A percentile compares a stretch with the other conserved stretches of the same genome.
phyloP scores from a whole-genome alignment of 2,329 filamentous ascomycete species.

The Aureobasidium pullulans region DNA sequence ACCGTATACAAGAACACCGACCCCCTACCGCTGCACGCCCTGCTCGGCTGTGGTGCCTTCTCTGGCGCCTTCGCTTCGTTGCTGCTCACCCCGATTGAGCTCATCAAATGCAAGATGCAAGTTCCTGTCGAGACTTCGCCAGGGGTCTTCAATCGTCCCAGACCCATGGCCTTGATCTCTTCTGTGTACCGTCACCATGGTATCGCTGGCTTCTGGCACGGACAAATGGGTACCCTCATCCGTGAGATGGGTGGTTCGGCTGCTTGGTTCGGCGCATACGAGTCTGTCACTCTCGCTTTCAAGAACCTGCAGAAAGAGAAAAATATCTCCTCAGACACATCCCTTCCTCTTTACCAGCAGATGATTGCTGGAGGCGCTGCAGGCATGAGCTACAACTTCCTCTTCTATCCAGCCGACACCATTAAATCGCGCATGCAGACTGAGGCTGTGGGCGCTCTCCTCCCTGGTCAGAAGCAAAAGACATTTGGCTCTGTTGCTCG shows the following conservation, averaged over 20 bases:
- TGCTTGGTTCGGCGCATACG: slow-evolving; percentile 91
- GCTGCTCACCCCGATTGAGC: slow-evolving; percentile 87
- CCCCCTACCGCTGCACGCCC: slow-evolving; percentile 63
- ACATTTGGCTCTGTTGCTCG: slow-evolving; percentile 67
- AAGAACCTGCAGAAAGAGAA: slow-evolving; percentile 38
- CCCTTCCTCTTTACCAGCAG: slow-evolving; percentile 77
- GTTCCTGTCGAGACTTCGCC: slow-evolving; percentile 39
- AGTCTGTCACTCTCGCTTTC: slow-evolving; percentile 67
- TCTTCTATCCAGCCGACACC: slow-evolving; percentile 95
- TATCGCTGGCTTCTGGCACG: slow-evolving; percentile 84
- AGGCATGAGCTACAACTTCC: slow-evolving; percentile 90
- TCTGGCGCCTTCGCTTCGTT: slow-evolving; percentile 85
- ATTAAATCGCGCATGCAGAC: slow-evolving; percentile 98
- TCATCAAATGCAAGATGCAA: slow-evolving; percentile 98
- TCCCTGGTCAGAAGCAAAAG: slow-evolving; percentile 42
- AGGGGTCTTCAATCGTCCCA: slow-evolving; percentile 41
- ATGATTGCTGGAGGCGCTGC: slow-evolving; percentile 80
- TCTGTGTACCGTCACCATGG: slow-evolving; percentile 80
- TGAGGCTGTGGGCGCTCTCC: slow-evolving; percentile 49
- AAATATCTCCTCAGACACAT: slow-evolving; percentile 26
- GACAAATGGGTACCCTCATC: slow-evolving; percentile 86
- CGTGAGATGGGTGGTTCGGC: slow-evolving; percentile 88
- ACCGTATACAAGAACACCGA: slow-evolving; percentile 48
- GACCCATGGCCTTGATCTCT: slow-evolving; percentile 63
- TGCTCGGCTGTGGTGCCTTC: slow-evolving; percentile 75